Conservation (phyloP, 208 protist genomes). For the Trypanosoma vivax region DNA sequence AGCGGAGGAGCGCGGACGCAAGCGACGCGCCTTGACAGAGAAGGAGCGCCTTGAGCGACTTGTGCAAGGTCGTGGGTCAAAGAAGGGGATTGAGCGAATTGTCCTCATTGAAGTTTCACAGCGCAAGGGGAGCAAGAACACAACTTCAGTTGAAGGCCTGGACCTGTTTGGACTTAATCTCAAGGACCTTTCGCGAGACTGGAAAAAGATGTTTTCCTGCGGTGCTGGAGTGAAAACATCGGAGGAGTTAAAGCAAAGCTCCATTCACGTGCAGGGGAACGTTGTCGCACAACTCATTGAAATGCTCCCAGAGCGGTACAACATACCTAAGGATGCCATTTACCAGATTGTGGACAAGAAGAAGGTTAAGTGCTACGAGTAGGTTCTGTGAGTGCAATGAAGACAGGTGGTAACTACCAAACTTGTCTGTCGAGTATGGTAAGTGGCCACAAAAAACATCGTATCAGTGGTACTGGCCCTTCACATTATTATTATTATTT, state of each 20-base stretch:
- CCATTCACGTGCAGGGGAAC: slow-evolving; percentile 81
- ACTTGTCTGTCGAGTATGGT: too few relatives aligned
- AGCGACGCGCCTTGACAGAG: slow-evolving; percentile 74
- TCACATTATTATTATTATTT: too few relatives aligned
- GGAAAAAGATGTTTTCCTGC: slow-evolving; percentile 79
- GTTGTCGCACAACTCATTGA: slow-evolving; percentile 56
- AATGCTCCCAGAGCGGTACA: slow-evolving; percentile 68
- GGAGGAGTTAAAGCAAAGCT: slow-evolving; percentile 63
- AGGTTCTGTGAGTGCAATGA: too few relatives aligned
- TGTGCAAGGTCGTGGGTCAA: slow-evolving; percentile 64
- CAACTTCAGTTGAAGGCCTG: slow-evolving; percentile 75
- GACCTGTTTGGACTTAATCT: slow-evolving; percentile 84
- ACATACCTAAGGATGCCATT: slow-evolving; percentile 64
- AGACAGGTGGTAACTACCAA: too few relatives aligned
- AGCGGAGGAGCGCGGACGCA: slow-evolving; percentile 72
- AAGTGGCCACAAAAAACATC: too few relatives aligned
- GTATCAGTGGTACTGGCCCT: too few relatives aligned
- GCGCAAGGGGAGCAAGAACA: slow-evolving; percentile 52
- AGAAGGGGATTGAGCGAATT: slow-evolving; percentile 72
- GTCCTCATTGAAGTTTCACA: slow-evolving; percentile 61
- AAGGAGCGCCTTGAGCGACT: slow-evolving; percentile 72
- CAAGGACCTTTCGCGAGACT: slow-evolving; percentile 76
- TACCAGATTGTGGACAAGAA: slow-evolving; percentile 76
- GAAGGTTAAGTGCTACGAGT: slow-evolving; percentile 31
- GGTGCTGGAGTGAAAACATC: slow-evolving; percentile 66